Conservation (phyloP, 31 red algal species). For the Asparagopsis taxiformis region DNA sequence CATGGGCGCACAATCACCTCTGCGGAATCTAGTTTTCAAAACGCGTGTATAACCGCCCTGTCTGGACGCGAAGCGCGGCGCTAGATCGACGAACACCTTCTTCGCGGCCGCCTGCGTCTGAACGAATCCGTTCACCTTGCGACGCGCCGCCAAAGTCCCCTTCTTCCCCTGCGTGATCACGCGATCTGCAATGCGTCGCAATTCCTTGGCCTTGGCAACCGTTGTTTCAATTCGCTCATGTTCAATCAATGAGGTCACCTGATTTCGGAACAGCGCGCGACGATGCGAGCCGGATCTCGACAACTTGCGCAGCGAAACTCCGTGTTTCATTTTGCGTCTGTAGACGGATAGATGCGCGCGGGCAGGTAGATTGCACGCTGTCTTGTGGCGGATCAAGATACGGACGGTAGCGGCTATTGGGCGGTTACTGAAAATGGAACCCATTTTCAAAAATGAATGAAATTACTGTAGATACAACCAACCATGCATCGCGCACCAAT, state of each 20-base stretch:
- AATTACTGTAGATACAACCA: too few relatives aligned
- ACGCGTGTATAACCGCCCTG: slow-evolving; percentile 86
- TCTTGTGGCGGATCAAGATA: too few relatives aligned
- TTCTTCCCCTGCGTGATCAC: slow-evolving; percentile 85
- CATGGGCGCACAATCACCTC: slow-evolving; percentile 92
- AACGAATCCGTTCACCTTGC: slow-evolving; percentile 58
- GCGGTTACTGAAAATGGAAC: too few relatives aligned
- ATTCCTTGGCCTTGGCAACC: slow-evolving; percentile 93
- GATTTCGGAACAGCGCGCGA: slow-evolving; percentile 79
- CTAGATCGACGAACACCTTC: slow-evolving; percentile 78
- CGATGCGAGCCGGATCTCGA: slow-evolving; percentile 68
- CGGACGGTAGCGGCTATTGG: too few relatives aligned
- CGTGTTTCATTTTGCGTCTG: slow-evolving; percentile 84
- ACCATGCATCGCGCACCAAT: too few relatives aligned
- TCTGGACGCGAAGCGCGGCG: slow-evolving; percentile 58
- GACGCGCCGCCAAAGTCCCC: slow-evolving; percentile 20
- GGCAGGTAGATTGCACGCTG: too few relatives aligned
- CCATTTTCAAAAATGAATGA: too few relatives aligned
- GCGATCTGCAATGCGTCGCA: slow-evolving; percentile 83
- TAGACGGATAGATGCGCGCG: too few relatives aligned
- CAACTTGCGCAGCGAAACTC: slow-evolving; percentile 63
- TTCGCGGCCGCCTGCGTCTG: slow-evolving; percentile 37
- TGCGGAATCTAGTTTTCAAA: slow-evolving; percentile 68
- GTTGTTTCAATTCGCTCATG: slow-evolving; percentile 96
- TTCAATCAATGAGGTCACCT: slow-evolving; percentile 83